Evolutionary conservation across 2,329 filamentous ascomycete species (phyloP), one percentile per base, ranked within the genome.

Genomic region (Penicillium brevicompactum): DNA sequence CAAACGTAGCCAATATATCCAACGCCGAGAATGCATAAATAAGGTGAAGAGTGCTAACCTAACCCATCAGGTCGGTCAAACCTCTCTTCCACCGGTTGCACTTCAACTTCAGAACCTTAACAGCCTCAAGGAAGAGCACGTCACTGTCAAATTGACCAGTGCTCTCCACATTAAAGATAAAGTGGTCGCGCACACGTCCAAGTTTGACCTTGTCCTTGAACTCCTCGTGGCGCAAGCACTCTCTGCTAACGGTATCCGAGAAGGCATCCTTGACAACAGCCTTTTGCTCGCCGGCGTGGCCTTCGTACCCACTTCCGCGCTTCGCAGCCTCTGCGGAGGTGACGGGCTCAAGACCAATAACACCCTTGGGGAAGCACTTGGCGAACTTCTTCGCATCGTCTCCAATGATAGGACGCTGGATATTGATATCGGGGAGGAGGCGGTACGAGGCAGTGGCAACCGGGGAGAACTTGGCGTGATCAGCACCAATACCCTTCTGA

Each of bases 391-490:
- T 84, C 2, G 94, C 94, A 67, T 97, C 92, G 40, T 82, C 80
- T 42, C 93, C 94, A 4, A 96, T 72, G 57, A 99, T 97, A 18
- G 94, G 94, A 64, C 83, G 79, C 43, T 83, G 80, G 70, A 99
- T 97, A 61, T 84, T 83, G 74, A 99, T 97, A 63, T 87, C 87
- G 7, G 94, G 94, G 70, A 99, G 79, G 18, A 99, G 83, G 47
- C 94, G 87, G 79, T 99, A 99, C 22, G 89, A 91, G 3, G 94
- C 94, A 1, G 94, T 97, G 3, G 93, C 92, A 34, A 97, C 94
- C 45, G 94, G 94, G 0, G 91, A 96, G 80, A 94, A 99, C 76
- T 99, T 99, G 66, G 94, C 89, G 74, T 99, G 94, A 75, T 99
- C 94, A 61, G 88, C 86, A 46, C 94, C 94, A 63, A 95, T 87